These are phyloP conservation scores for Diaporthe capsici DNA, from an alignment of 2,329 filamentous ascomycete genomes.

Conservation along the genomic window DNA sequence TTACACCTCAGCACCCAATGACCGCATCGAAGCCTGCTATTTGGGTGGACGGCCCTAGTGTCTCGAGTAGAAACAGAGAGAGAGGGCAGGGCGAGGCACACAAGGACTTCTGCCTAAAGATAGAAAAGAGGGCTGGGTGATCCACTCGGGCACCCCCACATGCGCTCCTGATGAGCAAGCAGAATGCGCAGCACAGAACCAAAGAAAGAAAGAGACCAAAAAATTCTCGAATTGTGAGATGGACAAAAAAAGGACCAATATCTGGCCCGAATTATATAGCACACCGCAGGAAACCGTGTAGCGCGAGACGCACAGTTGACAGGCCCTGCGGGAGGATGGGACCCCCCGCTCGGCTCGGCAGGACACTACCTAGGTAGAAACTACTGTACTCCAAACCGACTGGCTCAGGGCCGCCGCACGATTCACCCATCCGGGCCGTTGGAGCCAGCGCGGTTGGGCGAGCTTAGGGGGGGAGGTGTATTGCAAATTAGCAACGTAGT, in stretches of 20 bases:
- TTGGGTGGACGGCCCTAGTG: conserved; percentile 16
- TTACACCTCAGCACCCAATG: conserved; percentile 2
- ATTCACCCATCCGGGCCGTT: background rate
- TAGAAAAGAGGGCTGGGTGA: conserved; percentile 25
- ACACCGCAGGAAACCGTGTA: background rate
- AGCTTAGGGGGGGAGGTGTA: background rate
- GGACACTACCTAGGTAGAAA: background rate
- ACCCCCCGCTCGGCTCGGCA: conserved; percentile 23
- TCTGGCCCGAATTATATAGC: background rate
- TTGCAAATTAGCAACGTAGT: background rate
- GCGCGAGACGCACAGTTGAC: conserved; percentile 23
- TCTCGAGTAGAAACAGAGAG: conserved; percentile 26
- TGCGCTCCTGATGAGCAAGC: conserved; percentile 15
- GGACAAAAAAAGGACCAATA: background rate
- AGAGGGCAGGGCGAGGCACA: conserved; percentile 3
- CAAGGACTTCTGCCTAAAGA: conserved; percentile 29
- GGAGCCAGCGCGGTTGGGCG: background rate
- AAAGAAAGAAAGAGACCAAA: background rate
- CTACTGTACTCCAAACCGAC: conserved; percentile 12
- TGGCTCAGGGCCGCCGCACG: background rate
- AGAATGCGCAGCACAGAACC: background rate
- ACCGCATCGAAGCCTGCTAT: background rate
- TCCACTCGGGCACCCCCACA: conserved; percentile 20
- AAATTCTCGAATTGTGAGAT: background rate
- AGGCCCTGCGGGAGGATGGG: background rate